Evolutionary conservation across 2,329 filamentous ascomycete species (phyloP).

Genomic region (Hypoxylon sp.): DNA sequence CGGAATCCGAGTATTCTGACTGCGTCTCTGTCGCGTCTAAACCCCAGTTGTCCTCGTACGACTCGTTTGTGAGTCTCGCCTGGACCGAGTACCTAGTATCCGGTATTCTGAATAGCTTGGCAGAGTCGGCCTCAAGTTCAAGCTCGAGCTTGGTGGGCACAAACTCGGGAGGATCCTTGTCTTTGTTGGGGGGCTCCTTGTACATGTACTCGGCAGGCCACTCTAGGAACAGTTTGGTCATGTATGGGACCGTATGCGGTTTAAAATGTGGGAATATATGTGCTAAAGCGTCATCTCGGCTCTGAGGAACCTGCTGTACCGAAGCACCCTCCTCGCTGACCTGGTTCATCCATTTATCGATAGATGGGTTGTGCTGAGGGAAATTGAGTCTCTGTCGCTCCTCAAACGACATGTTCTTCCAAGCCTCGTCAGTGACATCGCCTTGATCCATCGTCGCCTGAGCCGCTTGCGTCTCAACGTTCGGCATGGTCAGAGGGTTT

Average conservation of each 20-base stretch:
- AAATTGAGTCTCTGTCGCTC: constrained; percentile 59
- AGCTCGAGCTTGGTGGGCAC: constrained; percentile 89
- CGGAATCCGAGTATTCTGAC: constrained; percentile 61
- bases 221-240: constrained; percentile 84
- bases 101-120: constrained; percentile 84
- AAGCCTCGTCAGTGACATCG: constrained; percentile 52
- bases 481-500: constrained; percentile 13
- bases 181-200: constrained; percentile 80
- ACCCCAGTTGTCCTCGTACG: constrained; percentile 61
- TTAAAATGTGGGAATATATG: constrained; percentile 86
- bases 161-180: constrained; percentile 75
- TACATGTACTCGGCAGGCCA: constrained; percentile 83
- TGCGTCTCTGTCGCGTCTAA: constrained; percentile 57
- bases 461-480: constrained; percentile 6
- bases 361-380: constrained; percentile 57
- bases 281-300: constrained; percentile 79
- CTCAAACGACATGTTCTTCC: constrained; percentile 54
- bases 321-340: constrained; percentile 69
- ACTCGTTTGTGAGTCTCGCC: constrained; percentile 59
- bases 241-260: constrained; percentile 78
- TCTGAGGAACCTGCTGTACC: constrained; percentile 78
- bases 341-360: constrained; percentile 54
- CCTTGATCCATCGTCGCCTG: constrained; percentile 12
- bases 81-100: constrained; percentile 63
- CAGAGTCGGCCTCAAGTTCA: constrained; percentile 87